A percentile compares a stretch with the other conserved stretches of the same genome.
These are phyloP conservation scores for Cyclospora cayetanensis DNA, from an alignment of 169 alveolate species.

Conservation along the genomic window DNA sequence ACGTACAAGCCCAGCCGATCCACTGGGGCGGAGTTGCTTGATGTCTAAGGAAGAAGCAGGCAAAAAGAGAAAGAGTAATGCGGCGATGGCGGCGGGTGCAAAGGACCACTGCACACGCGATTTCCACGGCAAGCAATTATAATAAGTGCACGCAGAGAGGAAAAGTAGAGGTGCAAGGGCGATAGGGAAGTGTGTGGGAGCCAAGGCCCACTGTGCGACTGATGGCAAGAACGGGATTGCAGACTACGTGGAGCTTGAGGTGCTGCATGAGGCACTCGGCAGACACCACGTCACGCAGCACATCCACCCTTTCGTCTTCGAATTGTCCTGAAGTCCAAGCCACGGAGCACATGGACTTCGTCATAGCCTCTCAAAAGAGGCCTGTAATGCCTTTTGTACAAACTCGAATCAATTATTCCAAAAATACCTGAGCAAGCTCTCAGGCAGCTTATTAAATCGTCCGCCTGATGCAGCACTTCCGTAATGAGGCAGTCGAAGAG, in stretches of 20 bases:
- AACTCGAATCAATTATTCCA: slow-evolving; percentile 10
- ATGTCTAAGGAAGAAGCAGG: not conserved
- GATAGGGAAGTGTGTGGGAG: not conserved
- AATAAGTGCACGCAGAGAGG: not conserved
- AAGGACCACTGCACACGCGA: no score
- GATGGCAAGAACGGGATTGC: not conserved
- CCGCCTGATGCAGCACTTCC: slow-evolving; percentile 7
- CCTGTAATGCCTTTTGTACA: no score
- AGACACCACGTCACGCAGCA: slow-evolving; percentile 23
- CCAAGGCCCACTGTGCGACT: not conserved
- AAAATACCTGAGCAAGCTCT: slow-evolving; percentile 24
- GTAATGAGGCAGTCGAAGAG: not conserved
- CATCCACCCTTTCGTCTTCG: slow-evolving; percentile 29
- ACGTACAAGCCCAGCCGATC: slow-evolving; percentile 15
- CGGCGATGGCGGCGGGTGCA: not conserved
- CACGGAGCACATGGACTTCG: no score
- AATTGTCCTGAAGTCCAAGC: not conserved
- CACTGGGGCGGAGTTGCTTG: not conserved
- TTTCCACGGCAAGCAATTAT: no score
- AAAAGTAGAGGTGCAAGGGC: not conserved
- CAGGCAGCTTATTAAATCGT: not conserved
- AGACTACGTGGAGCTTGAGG: not conserved
- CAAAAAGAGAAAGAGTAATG: not conserved
- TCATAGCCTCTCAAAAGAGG: no score
- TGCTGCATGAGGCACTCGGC: slow-evolving; percentile 6